Conservation (phyloP, 2,329 filamentous ascomycete genomes). For the Monilinia aucupariae region DNA sequence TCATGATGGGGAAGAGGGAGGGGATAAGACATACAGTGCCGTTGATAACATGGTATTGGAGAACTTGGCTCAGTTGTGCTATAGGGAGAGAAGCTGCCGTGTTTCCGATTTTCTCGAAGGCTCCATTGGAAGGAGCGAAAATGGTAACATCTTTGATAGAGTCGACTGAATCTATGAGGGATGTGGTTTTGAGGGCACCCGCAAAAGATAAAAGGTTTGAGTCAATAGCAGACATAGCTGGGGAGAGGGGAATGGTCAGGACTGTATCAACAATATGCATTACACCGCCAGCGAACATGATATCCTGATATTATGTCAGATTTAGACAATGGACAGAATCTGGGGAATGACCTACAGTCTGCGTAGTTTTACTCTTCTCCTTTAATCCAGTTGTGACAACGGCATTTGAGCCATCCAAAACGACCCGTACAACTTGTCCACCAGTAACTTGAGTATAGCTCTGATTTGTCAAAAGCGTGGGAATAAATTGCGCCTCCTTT, state of each 20-base stretch:
- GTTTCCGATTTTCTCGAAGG: slow-evolving; percentile 37
- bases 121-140: slow-evolving; percentile 36
- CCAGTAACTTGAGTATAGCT: slow-evolving; percentile 45
- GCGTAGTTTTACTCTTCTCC: slow-evolving; percentile 35
- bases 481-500: slow-evolving; percentile 39
- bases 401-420: slow-evolving; percentile 6
- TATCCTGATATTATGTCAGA: slow-evolving; percentile 36
- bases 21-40: not conserved
- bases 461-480: slow-evolving; percentile 41
- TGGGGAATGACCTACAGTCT: slow-evolving; percentile 39
- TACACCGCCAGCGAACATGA: slow-evolving; percentile 45
- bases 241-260: slow-evolving; percentile 42
- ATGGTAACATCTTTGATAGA: slow-evolving; percentile 48
- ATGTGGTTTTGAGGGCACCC: slow-evolving; percentile 35
- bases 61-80: slow-evolving; percentile 31
- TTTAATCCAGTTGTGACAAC: slow-evolving; percentile 14
- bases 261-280: slow-evolving; percentile 50
- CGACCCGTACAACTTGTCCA: slow-evolving; percentile 42
- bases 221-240: slow-evolving; percentile 36
- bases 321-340: slow-evolving; percentile 35
- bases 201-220: slow-evolving; percentile 39
- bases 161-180: slow-evolving; percentile 36
- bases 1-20: not conserved
- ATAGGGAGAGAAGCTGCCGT: slow-evolving; percentile 33
- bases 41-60: slow-evolving; percentile 32